A percentile compares a stretch with the other conserved stretches of the same genome.
phyloP scores from a whole-genome alignment of 2,329 filamentous ascomycete species.

The Colletotrichum tropicicola region DNA sequence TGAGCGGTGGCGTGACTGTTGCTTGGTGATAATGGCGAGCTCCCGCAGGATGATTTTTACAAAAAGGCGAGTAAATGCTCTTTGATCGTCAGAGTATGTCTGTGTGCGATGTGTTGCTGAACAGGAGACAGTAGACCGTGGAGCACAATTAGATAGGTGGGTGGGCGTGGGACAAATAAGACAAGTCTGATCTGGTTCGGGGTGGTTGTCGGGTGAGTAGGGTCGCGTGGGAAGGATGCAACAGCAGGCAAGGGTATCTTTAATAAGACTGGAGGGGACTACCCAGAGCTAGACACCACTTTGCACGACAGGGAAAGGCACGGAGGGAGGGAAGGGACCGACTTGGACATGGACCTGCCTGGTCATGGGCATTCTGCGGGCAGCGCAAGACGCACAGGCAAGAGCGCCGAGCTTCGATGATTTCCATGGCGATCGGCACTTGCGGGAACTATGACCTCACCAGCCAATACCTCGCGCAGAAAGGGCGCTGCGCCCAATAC shows the following conservation, averaged over 20 bases:
- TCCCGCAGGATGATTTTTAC: neutral
- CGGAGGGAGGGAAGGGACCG: neutral
- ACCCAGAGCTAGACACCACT: neutral
- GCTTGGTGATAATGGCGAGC: neutral
- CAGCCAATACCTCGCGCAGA: constrained; percentile 16
- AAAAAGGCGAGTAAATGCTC: neutral
- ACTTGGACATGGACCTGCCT: neutral
- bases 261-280: constrained; percentile 10
- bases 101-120: constrained; percentile 3
- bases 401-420: constrained; percentile 21
- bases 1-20: constrained; percentile 1
- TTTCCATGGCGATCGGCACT: constrained; percentile 31
- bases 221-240: neutral
- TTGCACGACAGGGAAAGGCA: neutral
- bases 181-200: constrained; percentile 2
- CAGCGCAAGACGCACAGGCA: neutral
- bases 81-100: neutral
- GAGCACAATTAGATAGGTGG: neutral
- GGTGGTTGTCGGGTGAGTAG: constrained; percentile 26
- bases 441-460: constrained; percentile 33
- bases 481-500: neutral
- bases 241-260: constrained; percentile 22
- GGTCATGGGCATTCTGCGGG: neutral
- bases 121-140: neutral
- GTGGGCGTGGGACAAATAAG: constrained; percentile 24